phyloP scores from a whole-genome alignment of 2,329 filamentous ascomycete species.

The Pyrenophora tritici-repentis region DNA sequence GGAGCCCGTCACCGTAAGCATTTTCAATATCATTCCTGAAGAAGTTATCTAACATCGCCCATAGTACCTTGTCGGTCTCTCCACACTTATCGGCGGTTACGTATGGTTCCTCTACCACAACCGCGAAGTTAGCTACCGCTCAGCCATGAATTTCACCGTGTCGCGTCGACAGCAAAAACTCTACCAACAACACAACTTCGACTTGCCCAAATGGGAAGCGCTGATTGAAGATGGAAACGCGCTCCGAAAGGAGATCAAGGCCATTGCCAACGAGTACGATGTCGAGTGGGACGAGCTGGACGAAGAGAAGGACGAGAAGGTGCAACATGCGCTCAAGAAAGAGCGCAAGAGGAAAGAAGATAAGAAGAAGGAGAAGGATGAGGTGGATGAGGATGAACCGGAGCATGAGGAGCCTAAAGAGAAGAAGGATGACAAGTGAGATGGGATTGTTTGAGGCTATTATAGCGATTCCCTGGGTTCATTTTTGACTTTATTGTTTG shows the following conservation, averaged over 20 bases:
- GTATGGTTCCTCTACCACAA: constrained; percentile 95
- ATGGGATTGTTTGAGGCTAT: background rate
- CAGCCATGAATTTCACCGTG: constrained; percentile 85
- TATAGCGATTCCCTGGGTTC: background rate
- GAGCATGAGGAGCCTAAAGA: background rate
- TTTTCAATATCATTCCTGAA: background rate
- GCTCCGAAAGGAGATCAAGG: constrained; percentile 77
- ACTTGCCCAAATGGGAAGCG: constrained; percentile 75
- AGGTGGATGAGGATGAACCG: constrained; percentile 29
- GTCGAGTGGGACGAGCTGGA: constrained; percentile 83
- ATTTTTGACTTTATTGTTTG: constrained; percentile 2
- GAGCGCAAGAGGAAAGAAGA: constrained; percentile 50
- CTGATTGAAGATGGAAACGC: constrained; percentile 80
- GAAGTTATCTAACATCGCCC: constrained; percentile 1
- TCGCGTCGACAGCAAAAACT: constrained; percentile 75
- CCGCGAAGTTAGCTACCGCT: constrained; percentile 83
- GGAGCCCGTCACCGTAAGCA: constrained; percentile 73
- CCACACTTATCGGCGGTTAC: constrained; percentile 86
- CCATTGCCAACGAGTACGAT: constrained; percentile 83
- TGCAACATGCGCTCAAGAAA: constrained; percentile 58
- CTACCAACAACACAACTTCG: constrained; percentile 76
- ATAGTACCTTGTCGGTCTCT: constrained; percentile 78
- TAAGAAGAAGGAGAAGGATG: constrained; percentile 45
- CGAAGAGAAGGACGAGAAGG: constrained; percentile 70
- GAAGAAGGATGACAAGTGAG: constrained; percentile 3